Evolutionary conservation across 1,284 basidiomycete genomes (phyloP).

Genomic region (Melanopsichium pennsylvanicum): DNA sequence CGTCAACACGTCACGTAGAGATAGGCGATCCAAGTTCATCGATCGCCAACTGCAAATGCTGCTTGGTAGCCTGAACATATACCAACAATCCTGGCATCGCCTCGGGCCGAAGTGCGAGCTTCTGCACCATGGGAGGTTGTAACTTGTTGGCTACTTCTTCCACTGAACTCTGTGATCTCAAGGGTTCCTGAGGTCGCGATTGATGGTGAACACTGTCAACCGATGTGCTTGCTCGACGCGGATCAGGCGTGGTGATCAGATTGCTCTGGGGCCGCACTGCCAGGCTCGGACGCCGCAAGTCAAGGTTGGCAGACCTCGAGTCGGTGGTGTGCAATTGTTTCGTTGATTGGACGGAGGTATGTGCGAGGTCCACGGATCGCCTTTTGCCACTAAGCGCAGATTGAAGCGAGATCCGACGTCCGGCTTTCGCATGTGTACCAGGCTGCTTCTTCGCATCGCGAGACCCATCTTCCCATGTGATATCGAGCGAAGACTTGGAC

Average conservation of each 20-base stretch:
- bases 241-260: not conserved
- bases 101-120: constrained; percentile 48
- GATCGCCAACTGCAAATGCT: constrained; percentile 42
- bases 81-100: constrained; percentile 51
- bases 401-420: constrained; percentile 15
- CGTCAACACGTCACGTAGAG: too few species aligned
- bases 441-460: not conserved
- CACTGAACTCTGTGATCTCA: constrained; percentile 8
- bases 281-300: not conserved
- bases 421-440: constrained; percentile 4
- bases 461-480: constrained; percentile 9
- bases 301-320: not conserved
- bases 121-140: constrained; percentile 21
- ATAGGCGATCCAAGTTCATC: constrained; percentile 9
- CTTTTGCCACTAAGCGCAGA: constrained; percentile 6
- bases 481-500: constrained; percentile 13
- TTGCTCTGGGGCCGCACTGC: not conserved
- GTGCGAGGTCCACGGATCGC: constrained; percentile 4
- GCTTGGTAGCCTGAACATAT: constrained; percentile 46
- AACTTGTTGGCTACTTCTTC: constrained; percentile 1
- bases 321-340: not conserved
- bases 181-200: not conserved
- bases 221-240: constrained; percentile 13
- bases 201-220: constrained; percentile 10
- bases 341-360: not conserved